A percentile compares a stretch with the other conserved stretches of the same genome.
Conservation (phyloP, 2,329 filamentous ascomycete genomes). For the Exophiala spinifera region DNA sequence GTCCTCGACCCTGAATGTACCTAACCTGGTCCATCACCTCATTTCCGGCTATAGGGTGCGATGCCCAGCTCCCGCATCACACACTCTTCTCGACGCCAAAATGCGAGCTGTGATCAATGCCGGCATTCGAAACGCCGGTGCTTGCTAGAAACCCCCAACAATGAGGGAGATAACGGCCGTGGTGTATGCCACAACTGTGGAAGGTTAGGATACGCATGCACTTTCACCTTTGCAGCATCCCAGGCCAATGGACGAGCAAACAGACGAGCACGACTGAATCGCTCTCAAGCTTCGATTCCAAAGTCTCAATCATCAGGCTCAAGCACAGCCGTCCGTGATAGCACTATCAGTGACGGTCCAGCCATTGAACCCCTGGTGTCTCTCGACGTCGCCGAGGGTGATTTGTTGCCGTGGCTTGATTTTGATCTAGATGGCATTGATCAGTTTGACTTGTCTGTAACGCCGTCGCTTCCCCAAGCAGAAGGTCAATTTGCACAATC, state of each 20-base stretch:
- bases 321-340: background rate
- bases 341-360: background rate
- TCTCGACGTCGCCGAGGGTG: background rate
- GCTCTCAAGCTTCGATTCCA: background rate
- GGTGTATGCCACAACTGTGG: conserved; percentile 24
- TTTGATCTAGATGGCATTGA: background rate
- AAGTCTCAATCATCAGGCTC: too few relatives aligned
- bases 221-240: conserved; percentile 19
- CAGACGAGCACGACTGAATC: background rate
- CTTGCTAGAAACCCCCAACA: conserved; percentile 13
- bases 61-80: background rate
- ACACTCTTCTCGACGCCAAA: conserved; percentile 25
- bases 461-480: background rate
- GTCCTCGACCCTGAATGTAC: too few relatives aligned
- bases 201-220: conserved; percentile 27
- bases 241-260: background rate
- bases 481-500: background rate
- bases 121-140: conserved; percentile 32
- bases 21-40: background rate
- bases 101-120: conserved; percentile 31
- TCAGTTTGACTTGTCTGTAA: background rate
- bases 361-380: background rate
- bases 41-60: background rate
- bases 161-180: background rate
- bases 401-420: background rate